Evolutionary conservation across 1,139 yeast genomes (phyloP).

Genomic region (Kodamaea plutei): DNA sequence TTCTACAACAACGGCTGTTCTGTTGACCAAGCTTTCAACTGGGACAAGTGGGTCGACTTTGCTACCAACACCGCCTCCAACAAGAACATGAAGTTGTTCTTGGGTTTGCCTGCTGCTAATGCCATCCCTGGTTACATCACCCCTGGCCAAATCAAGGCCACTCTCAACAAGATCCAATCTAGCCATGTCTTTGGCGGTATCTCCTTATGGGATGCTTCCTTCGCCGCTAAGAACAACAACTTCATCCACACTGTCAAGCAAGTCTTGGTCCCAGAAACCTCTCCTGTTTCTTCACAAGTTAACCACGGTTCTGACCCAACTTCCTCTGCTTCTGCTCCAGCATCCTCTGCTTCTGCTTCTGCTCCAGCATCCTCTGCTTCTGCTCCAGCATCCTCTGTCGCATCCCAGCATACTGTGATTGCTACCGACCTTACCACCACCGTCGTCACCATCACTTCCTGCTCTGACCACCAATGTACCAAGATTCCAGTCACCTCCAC

Average conservation of each 20-base stretch:
- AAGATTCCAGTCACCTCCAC: slow-evolving; percentile 38
- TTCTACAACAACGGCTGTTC: slow-evolving; percentile 19
- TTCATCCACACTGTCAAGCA: slow-evolving; percentile 3
- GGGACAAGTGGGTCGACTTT: slow-evolving; percentile 14
- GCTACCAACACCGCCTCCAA: slow-evolving; percentile 12
- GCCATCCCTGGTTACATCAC: slow-evolving; percentile 16
- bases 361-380: slow-evolving; percentile 1
- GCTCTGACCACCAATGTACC: slow-evolving; percentile 34
- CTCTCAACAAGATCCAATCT: slow-evolving; percentile 13
- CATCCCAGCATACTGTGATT: not conserved
- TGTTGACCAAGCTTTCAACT: slow-evolving; percentile 15
- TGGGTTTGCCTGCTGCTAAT: slow-evolving; percentile 17
- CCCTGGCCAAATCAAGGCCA: slow-evolving; percentile 11
- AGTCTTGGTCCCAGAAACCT: not conserved
- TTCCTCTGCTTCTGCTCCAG: slow-evolving; percentile 3
- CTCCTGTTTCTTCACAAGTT: not conserved
- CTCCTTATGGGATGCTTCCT: slow-evolving; percentile 28
- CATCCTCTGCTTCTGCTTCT: slow-evolving; percentile 1
- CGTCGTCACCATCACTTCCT: slow-evolving; percentile 35
- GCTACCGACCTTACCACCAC: not conserved
- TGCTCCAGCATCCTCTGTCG: not conserved
- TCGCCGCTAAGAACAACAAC: slow-evolving; percentile 8
- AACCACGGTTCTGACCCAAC: slow-evolving; percentile 23
- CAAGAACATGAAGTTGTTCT: slow-evolving; percentile 14
- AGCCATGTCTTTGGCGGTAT: slow-evolving; percentile 20